Base-by-base conservation (phyloP, 2,329 filamentous ascomycete genomes). In the Penicillium nordicum region DNA sequence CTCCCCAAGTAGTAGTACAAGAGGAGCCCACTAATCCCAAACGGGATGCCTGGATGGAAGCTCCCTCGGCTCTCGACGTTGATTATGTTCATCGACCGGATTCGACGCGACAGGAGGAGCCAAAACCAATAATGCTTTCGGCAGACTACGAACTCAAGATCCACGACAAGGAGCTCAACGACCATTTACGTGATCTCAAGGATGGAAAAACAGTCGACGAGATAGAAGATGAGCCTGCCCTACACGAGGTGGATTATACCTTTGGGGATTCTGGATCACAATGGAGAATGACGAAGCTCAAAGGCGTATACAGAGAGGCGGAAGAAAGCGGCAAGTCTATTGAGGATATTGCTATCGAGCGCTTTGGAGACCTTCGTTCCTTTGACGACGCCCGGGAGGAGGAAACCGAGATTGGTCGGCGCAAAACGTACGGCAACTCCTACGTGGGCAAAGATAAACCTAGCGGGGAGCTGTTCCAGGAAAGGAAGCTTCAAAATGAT, bases 251-350 rank as follows among this genome's bases (percentile, higher is more conserved):
- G 9, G 80, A 84, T 56, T 99, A 97, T 70, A 89, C 79, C 0
- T 95, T 99, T 73, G 94, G 95, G 18, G 94, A 99, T 71, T 78
- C 84, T 7, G 93, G 94, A 0, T 93, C 92, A 14, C 85, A 91
- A 66, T 99, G 95, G 94, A 87, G 95, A 48, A 96, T 99, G 92
- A 96, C 88, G 6, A 97, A 92, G 73, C 83, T 99, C 32, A 92
- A 89, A 63, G 88, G 86, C 11, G 90, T 96, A 2, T 96, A 96
- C 72, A 83, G 84, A 27, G 83, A 87, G 52, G 90, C 92, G 0
- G 82, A 95, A 63, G 87, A 94, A 65, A 86, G 80, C 0, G 87
- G 86, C 0, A 82, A 82, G n/a, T 67, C 84, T 0, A 80, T 95
- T 0, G 93, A 97, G 7, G 90, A 96, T 1, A 79, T 97, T 47